Evolutionary conservation across 139 green algal genomes (phyloP), one percentile per base, ranked within the genome.

Genomic region (Ettlia oleoabundans): DNA sequence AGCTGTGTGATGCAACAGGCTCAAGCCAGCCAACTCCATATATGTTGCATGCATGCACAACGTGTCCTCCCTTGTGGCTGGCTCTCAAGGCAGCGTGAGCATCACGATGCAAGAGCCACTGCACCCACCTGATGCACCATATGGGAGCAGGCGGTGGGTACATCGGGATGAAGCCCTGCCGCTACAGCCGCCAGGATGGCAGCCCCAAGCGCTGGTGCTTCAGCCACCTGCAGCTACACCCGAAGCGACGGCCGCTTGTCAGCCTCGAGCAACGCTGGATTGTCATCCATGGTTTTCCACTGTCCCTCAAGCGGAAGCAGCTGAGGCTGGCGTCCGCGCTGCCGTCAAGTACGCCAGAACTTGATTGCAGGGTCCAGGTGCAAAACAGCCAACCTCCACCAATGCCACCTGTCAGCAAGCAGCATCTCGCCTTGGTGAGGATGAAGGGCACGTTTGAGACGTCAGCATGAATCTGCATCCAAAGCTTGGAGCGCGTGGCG

Each of bases 401-500:
- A 24, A n/a, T 64, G 43, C 32, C 18, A 35, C 21, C 22, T 6
- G 3, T 67, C 38, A 1, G 30, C 51, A 38, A 33, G 69, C 71
- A 33, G 10, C 38, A 41, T 30, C 63, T 53, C 5, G 42, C 78
- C 86, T 89, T 88, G 19, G 93, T 97, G 22, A 95, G 86, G n/a
- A 89, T 41, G 38, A 96, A 86, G 4, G 92, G 91, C 43, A 95
- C 37, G 51, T 85, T 83, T 32, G 53, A 85, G 24, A 96, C 86
- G 83, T 97, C 94, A 0, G 93, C 94, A 47, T 96, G 92, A 18
- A 94, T 93, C 88, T 97, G 93, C 74, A 96, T 85, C 93, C 94
- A 96, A 32, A 96, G 86, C 5, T 79, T 52, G 21, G 82, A 90
- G 78, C 79, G 84, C 4, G 92, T 94, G 42, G 88, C 84, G 58